Evolutionary conservation across 441 rosid species (phyloP), one percentile per base, ranked within the genome.

Genomic region (Adansonia gregorii): DNA sequence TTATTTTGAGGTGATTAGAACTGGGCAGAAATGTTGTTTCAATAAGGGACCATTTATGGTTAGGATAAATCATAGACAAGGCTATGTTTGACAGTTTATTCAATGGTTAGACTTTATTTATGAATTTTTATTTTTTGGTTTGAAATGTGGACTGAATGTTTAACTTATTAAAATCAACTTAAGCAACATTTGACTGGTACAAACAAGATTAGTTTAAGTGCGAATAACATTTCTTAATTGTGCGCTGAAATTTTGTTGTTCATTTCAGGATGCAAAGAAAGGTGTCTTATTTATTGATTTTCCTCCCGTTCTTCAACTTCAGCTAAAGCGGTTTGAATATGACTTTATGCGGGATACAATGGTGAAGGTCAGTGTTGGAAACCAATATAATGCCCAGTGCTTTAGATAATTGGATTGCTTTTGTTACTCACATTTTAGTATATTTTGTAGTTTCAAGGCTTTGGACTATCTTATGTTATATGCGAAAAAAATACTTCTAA

Each of bases 291-390:
- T 35, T 35, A 35, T 35, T 35, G 41, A 35, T 35, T 35, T 35
- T 35, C 41, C 41, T 35, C 98, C 98, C 31, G 98, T 94, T 67
- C 98, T 94, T 88, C 98, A 93, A 82, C 95, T 94, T 61, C 98
- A 94, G 78, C 84, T 94, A 55, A 94, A 94, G 86, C 91, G 98
- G 49, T 94, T 94, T 87, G 98, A 93, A 79, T 94, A 94, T 84
- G 98, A 94, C 83, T 91, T 88, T 79, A 88, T 89, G 90, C 89
- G 97, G 76, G 94, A 94, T 77, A 86, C 91, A 2, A 94, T 93
- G 98, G 97, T 94, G 82, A 94, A 94, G 98, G 98, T 94, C 69
- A 73, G 92, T 80, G 46, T 76, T 74, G 51, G 58, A 69, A 74
- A 41, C 72, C 76, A 49, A 66, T 27, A 61, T 63, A 8, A 49